These are phyloP conservation scores for Chaetomiaceae sp. DNA, from an alignment of 2,329 filamentous ascomycete species.

Conservation along the genomic window DNA sequence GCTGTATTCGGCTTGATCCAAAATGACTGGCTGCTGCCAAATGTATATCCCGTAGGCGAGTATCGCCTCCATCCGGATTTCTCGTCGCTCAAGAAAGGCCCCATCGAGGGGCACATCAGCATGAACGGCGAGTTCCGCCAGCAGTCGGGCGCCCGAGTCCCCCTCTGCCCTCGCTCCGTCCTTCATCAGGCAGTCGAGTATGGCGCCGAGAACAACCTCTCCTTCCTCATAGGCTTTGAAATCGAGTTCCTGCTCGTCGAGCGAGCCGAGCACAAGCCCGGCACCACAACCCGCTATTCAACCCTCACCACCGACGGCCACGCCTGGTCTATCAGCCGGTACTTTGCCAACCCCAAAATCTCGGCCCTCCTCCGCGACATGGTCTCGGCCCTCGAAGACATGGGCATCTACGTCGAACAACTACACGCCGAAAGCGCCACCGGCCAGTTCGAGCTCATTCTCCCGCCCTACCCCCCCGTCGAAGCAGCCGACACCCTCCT, in stretches of 20 bases:
- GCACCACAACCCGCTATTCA: slow-evolving; percentile 33
- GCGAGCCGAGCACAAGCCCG: slow-evolving; percentile 33
- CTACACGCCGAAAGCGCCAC: slow-evolving; percentile 69
- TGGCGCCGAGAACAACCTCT: slow-evolving; percentile 49
- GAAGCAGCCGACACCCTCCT: slow-evolving; percentile 68
- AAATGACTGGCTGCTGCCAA: slow-evolving; percentile 55
- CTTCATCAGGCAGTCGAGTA: slow-evolving; percentile 52
- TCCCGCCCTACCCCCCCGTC: slow-evolving; percentile 59
- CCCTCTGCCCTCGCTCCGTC: slow-evolving; percentile 61
- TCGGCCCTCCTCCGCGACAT: slow-evolving; percentile 62
- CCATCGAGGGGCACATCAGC: slow-evolving; percentile 57
- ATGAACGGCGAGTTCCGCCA: slow-evolving; percentile 64
- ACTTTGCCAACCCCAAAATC: slow-evolving; percentile 55
- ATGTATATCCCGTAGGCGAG: slow-evolving; percentile 56
- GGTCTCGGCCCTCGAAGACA: slow-evolving; percentile 52
- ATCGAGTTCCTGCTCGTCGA: slow-evolving; percentile 72
- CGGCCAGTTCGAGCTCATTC: slow-evolving; percentile 74
- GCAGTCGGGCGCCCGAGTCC: slow-evolving; percentile 45
- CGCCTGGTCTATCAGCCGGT: slow-evolving; percentile 64
- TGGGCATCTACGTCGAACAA: slow-evolving; percentile 65
- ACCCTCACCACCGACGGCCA: slow-evolving; percentile 58
- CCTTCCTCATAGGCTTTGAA: slow-evolving; percentile 71
- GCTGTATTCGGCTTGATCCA: slow-evolving; percentile 64
- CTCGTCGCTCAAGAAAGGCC: slow-evolving; percentile 55
- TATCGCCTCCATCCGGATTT: slow-evolving; percentile 65